Base-by-base conservation (phyloP, 2,329 filamentous ascomycete genomes). In the Penicillium sp. region DNA sequence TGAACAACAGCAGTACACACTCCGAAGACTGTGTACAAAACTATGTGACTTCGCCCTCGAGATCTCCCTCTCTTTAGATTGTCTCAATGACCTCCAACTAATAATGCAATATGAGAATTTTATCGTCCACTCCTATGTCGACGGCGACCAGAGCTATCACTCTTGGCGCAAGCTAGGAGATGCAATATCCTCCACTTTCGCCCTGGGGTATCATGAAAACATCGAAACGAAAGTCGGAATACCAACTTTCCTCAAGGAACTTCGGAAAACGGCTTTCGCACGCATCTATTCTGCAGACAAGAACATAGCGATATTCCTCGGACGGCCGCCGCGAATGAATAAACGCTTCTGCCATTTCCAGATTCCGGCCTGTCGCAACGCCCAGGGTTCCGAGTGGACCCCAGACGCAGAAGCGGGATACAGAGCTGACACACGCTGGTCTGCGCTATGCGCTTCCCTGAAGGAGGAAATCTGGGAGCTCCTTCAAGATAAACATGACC, bases 121-220 rank as follows among this genome's bases (percentile, higher is more conserved):
- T 34, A 77, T 79, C n/a, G 60, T 76, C 1, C 75, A 78, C 51
- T 75, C 76, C 0, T 69, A 73, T 32, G 70, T 77, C 1, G 68
- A 77, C 54, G 76, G 77, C 8, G 76, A 78, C 50, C 75, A 77
- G 54, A 77, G 76, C 57, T 79, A 77, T 43, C 68, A 72, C 42
- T 75, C 75, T 2, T 80, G 77, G 77, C 68, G 76, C 16, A 73
- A 70, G 47, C 65, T 80, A 2, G 78, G 77, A n/a, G 77, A 80
- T 49, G 71, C 79, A 1, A 73, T 73, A 10, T 73, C 71, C n/a
- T 77, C 77, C 1, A 66, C 78, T 1, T 78, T 75, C 49, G 76
- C 77, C 3, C 66, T 80, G 3, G 78, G 77, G 2, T 76, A 78
- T 45, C 78, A 80, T 49, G 71, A 80, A 38, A 67, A 74, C 16